Evolutionary conservation across 805 yeast genomes (phyloP), one percentile per base, ranked within the genome.

Genomic region (Candida khao-thaluensis): DNA sequence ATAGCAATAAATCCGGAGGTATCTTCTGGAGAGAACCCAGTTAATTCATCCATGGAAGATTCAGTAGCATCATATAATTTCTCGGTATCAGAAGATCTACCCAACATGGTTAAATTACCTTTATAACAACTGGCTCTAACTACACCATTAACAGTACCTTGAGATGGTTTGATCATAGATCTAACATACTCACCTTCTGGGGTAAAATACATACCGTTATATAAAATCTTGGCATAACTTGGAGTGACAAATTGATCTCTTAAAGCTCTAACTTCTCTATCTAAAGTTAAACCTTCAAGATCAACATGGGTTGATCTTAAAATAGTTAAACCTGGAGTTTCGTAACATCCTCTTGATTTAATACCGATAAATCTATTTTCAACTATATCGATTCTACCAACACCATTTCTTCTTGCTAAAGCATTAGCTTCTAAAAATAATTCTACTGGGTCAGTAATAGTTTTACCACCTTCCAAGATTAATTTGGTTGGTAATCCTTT

Each of bases 311-410:
- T 86, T 41, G 79, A 67, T 79, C 99, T 88, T 69, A 93, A 82
- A 47, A 93, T 64, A 46, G 99, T 91, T 57, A 93, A 80, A 66
- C 98, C 99, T 52, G 99, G 99, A 49, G 98, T 95, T 73, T 93
- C 99, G 74, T 93, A 93, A 76, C 99, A 93, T 44, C 99, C 99
- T 77, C 99, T 88, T 49, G 98, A 90, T 71, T 93, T 93, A 68
- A 93, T 85, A 66, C 98, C 98, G 59, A 93, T 93, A 69, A 93
- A 93, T 76, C 99, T 89, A 78, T 93, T 88, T 74, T 93, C 99
- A 51, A 93, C 99, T 60, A 93, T 93, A 73, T 93, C 99, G 64
- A 93, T 85, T 77, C 99, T 89, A 67, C 99, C 99, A 45, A 93
- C 96, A 76, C 99, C 99, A 66, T 93, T 90, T 76, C 96, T 89